Evolutionary conservation across 1,139 yeast species (phyloP).

Genomic region (Scheffersomyces segobiensis): DNA sequence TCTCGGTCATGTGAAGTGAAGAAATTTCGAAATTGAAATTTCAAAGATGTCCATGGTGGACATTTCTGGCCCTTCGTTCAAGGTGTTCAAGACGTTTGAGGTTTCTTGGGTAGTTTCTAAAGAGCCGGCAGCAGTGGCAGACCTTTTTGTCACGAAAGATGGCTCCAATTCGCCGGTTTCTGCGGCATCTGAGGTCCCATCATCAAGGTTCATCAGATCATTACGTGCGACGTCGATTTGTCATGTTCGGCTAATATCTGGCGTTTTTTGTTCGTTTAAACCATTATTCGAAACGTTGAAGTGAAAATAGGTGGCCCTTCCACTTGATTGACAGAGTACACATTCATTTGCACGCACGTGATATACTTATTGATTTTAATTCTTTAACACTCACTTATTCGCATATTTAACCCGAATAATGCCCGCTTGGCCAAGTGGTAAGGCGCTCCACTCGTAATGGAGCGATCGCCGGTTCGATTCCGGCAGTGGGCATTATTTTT

Average conservation of each 20-base stretch:
- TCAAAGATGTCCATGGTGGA: no score
- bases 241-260: not conserved
- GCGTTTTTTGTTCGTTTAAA: not conserved
- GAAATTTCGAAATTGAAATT: no score
- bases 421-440: constrained; percentile 59
- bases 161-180: not conserved
- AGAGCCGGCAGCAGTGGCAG: no score
- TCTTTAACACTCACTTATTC: no score
- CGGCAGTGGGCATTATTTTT: constrained; percentile 46
- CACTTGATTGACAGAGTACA: no score
- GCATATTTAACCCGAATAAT: constrained; percentile 4
- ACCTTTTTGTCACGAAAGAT: not conserved
- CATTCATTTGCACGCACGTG: no score
- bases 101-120: no score
- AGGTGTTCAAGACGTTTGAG: no score
- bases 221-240: not conserved
- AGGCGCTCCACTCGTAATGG: constrained; percentile 60
- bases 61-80: no score
- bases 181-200: not conserved
- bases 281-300: not conserved
- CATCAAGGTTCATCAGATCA: not conserved
- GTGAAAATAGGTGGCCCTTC: no score
- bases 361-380: no score
- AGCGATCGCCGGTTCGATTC: constrained; percentile 59
- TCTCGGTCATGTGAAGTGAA: no score